Evolutionary conservation across 2,329 filamentous ascomycete species (phyloP).

Genomic region (Fusarium sp.): DNA sequence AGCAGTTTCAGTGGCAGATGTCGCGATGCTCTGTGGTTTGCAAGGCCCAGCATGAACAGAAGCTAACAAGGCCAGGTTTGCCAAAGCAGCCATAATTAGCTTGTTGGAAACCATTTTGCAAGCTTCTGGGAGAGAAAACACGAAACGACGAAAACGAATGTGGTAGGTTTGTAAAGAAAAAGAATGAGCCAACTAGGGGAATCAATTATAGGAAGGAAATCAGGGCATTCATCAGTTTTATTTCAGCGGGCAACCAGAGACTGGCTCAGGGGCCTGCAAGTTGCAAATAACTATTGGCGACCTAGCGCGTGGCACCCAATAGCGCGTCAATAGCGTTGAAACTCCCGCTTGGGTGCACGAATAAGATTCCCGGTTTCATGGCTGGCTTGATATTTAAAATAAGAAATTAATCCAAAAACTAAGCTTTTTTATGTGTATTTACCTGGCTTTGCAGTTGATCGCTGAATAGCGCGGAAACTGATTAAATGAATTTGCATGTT

Average conservation of each 20-base stretch:
- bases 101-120: neutral
- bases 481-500: neutral
- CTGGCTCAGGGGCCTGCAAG: neutral
- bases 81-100: neutral
- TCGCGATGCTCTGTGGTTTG: neutral
- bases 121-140: accelerated
- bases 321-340: neutral
- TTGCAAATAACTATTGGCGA: neutral
- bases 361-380: neutral
- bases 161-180: no score
- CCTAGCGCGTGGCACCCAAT: neutral
- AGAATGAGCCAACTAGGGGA: neutral
- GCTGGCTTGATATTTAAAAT: neutral
- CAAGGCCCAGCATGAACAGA: neutral
- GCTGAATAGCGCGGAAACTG: neutral
- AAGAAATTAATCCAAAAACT: neutral
- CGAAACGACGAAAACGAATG: neutral
- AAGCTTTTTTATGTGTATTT: neutral
- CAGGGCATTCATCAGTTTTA: neutral
- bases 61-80: neutral
- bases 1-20: neutral
- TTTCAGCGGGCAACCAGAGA: accelerated
- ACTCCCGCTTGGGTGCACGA: accelerated
- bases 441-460: neutral
- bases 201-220: accelerated